Conservation (phyloP, 352 stramenopile species). For the Peronospora tabacina region DNA sequence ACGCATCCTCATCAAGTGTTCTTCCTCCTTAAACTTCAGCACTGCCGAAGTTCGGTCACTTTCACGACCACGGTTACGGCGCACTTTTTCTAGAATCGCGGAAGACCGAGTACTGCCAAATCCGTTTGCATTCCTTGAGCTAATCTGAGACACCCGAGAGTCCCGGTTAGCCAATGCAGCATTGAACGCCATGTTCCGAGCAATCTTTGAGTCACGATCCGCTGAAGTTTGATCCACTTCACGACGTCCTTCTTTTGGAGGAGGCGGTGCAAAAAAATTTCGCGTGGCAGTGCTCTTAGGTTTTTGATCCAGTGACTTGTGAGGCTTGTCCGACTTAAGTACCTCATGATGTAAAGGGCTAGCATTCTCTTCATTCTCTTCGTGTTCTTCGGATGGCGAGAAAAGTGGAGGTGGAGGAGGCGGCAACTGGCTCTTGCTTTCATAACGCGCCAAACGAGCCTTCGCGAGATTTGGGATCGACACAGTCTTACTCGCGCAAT, state of each 20-base stretch:
- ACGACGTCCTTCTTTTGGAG: slow-evolving; percentile 13
- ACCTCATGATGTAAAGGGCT: slow-evolving; percentile 19
- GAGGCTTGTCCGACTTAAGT: slow-evolving; percentile 20
- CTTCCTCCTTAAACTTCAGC: slow-evolving; percentile 32
- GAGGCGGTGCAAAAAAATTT: slow-evolving; percentile 24
- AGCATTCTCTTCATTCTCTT: slow-evolving; percentile 18
- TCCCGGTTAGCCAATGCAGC: slow-evolving; percentile 13
- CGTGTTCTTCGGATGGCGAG: slow-evolving; percentile 18
- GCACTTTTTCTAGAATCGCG: slow-evolving; percentile 38
- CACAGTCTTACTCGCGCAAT: slow-evolving; percentile 27
- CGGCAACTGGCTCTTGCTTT: slow-evolving; percentile 27
- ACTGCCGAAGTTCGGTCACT: slow-evolving; percentile 28
- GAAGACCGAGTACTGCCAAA: slow-evolving; percentile 31
- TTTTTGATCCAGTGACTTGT: slow-evolving; percentile 13
- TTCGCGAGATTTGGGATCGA: slow-evolving; percentile 37
- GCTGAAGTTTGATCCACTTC: slow-evolving; percentile 4
- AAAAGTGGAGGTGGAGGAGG: slow-evolving; percentile 23
- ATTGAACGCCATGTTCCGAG: slow-evolving; percentile 12
- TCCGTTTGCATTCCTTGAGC: slow-evolving; percentile 15
- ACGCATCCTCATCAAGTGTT: slow-evolving; percentile 39
- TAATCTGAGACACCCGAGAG: slow-evolving; percentile 14
- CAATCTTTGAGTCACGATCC: slow-evolving; percentile 11
- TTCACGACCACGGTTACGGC: slow-evolving; percentile 37
- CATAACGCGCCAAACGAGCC: slow-evolving; percentile 21
- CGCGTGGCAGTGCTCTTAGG: slow-evolving; percentile 17